These are phyloP conservation scores for Cladosporium oxysporum DNA, from an alignment of 2,329 filamentous ascomycete genomes.

Conservation along the genomic window DNA sequence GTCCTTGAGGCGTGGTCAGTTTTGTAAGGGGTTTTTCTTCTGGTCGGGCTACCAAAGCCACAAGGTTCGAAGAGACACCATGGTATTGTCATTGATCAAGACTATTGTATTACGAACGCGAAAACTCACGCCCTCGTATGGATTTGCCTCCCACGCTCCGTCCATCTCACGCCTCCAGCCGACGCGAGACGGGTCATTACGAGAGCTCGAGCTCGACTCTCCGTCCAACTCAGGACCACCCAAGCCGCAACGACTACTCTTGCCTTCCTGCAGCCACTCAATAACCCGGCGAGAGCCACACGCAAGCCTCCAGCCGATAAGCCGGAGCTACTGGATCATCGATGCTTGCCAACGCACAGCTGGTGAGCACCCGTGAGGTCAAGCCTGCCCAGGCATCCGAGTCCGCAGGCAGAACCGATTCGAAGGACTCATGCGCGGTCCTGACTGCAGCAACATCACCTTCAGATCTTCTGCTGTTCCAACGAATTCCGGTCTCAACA, in stretches of 20 bases:
- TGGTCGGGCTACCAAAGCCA: background rate
- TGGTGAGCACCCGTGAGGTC: background rate
- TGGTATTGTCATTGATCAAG: background rate
- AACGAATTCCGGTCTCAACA: background rate
- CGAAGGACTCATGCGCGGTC: background rate
- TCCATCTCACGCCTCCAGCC: background rate
- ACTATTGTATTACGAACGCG: background rate
- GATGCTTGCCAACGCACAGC: background rate
- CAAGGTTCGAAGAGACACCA: background rate
- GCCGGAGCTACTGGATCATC: background rate
- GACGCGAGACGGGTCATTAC: background rate
- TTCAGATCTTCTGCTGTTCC: background rate
- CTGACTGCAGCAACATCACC: background rate
- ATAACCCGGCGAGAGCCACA: background rate
- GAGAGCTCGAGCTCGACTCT: background rate
- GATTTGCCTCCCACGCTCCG: background rate
- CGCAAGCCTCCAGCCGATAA: background rate
- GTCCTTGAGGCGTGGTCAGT: background rate
- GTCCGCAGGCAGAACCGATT: background rate
- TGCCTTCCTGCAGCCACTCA: background rate
- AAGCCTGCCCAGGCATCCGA: background rate
- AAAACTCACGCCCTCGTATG: background rate
- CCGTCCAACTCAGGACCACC: background rate
- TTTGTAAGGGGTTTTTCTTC: background rate
- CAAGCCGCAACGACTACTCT: background rate